Conservation (phyloP, 1,284 basidiomycete species). For the Blastosporella zonata region DNA sequence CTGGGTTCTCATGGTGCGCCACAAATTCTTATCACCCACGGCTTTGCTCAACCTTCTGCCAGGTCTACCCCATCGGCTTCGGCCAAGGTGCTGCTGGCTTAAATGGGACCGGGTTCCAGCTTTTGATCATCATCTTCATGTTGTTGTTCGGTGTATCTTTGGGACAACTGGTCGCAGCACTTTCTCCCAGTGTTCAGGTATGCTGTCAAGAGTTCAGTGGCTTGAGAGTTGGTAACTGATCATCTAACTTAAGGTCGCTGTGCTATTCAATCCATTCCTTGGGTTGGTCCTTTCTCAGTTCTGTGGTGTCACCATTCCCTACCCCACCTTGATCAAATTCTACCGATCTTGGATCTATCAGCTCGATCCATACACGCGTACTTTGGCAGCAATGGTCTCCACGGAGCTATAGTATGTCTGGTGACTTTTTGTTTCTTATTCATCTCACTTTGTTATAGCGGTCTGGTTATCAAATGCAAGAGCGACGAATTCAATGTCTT, state of each 20-base stretch:
- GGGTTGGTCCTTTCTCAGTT: constrained; percentile 67
- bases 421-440: background rate
- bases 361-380: constrained; percentile 68
- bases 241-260: constrained; percentile 51
- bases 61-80: constrained; percentile 73
- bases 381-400: constrained; percentile 72
- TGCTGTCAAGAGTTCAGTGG: background rate
- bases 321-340: constrained; percentile 63
- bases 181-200: constrained; percentile 69
- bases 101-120: constrained; percentile 73
- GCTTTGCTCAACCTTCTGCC: background rate
- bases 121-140: constrained; percentile 70
- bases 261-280: constrained; percentile 80
- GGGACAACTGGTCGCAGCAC: constrained; percentile 72
- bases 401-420: constrained; percentile 70
- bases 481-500: constrained; percentile 66
- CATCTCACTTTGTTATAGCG: constrained; percentile 37
- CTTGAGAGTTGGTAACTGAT: background rate
- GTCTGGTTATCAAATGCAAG: constrained; percentile 65
- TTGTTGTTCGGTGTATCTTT: constrained; percentile 78
- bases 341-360: constrained; percentile 78
- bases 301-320: constrained; percentile 83
- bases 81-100: constrained; percentile 59
- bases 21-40: constrained; percentile 1
- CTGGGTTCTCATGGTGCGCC: constrained; percentile 69